phyloP scores from a whole-genome alignment of 192 early-diverging fungal genomes.

The Podila minutissima region DNA sequence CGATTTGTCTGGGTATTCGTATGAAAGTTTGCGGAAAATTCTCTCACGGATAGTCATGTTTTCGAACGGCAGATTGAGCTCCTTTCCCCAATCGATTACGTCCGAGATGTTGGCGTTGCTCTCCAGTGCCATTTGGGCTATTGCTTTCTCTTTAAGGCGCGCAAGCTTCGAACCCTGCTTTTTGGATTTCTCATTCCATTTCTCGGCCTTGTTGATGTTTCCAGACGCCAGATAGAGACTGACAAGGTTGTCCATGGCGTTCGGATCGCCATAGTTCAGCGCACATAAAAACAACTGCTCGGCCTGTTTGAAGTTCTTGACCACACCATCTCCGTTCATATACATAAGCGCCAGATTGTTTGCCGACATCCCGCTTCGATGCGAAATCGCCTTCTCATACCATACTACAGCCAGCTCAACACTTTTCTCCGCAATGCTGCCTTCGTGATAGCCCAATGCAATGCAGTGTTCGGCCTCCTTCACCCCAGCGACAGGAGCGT shows the following conservation, averaged over 20 bases:
- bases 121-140: conserved; percentile 28
- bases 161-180: conserved; percentile 38
- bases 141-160: conserved; percentile 27
- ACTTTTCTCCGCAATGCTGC: conserved; percentile 32
- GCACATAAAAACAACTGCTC: conserved; percentile 41
- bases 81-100: conserved; percentile 38
- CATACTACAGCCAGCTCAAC: conserved; percentile 31
- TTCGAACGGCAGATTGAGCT: conserved; percentile 39
- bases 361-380: conserved; percentile 35
- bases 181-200: conserved; percentile 42
- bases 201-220: conserved; percentile 44
- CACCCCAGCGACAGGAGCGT: conserved; percentile 33
- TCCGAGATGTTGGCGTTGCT: conserved; percentile 30
- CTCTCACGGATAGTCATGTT: conserved; percentile 42
- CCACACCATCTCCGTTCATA: conserved; percentile 40
- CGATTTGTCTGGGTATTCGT: conserved; percentile 30
- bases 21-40: conserved; percentile 32
- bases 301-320: conserved; percentile 35
- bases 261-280: conserved; percentile 43
- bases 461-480: conserved; percentile 32
- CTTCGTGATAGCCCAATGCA: conserved; percentile 39
- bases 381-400: conserved; percentile 42
- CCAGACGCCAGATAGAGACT: conserved; percentile 28
- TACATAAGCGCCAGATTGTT: conserved; percentile 38
- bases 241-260: conserved; percentile 42